Evolutionary conservation across 108 stramenopile genomes (phyloP), one percentile per base, ranked within the genome.

Genomic region (Chaetoceros tenuissimus): DNA sequence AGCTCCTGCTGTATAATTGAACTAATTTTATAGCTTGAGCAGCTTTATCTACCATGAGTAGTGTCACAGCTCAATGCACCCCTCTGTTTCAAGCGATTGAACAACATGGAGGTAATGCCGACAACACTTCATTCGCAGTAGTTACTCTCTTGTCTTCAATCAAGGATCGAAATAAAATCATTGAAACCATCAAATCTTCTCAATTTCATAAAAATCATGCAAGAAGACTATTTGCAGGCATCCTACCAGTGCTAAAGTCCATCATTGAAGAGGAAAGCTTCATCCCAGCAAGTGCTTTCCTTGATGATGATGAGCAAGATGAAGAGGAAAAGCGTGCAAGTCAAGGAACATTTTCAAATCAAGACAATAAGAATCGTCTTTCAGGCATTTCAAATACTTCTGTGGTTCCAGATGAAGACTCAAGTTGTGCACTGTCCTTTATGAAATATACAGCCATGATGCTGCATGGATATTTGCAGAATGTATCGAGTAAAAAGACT

Each of bases 141-240:
- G 34, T 40, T 5, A 13, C 34, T 10, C 34, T 40, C 34, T 40
- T 40, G 5, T 40, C 34, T 10, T 40, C 34, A 13, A 10, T 13
- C 34, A 40, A 40, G 13, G 34, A 40, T 40, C 34, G 34, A 40
- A 40, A 40, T 40, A 5, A 13, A 10, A 10, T 40, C 34, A 5
- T 40, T 13, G 34, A 40, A 40, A 5, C 13, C 13, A 40, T 40
- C 34, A 40, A 40, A 13, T 40, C 34, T 5, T 10, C 8, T 13
- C 13, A 5, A 13, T 53, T 58, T 49, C 34, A 30, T 50, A 76
- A 73, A 48, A 53, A 30, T 48, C 63, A 62, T 8, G 57, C 69
- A 28, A 69, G 58, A 18, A 68, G 75, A 0, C 70, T 81, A 51
- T 81, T 81, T 57, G 51, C 57, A 43, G 69, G 53, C 2, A 30